Percentiles rank a stretch among this genome's conserved stretches.
Evolutionary conservation across 2,329 filamentous ascomycete species (phyloP).

Genomic region (Blastomyces emzantsi): DNA sequence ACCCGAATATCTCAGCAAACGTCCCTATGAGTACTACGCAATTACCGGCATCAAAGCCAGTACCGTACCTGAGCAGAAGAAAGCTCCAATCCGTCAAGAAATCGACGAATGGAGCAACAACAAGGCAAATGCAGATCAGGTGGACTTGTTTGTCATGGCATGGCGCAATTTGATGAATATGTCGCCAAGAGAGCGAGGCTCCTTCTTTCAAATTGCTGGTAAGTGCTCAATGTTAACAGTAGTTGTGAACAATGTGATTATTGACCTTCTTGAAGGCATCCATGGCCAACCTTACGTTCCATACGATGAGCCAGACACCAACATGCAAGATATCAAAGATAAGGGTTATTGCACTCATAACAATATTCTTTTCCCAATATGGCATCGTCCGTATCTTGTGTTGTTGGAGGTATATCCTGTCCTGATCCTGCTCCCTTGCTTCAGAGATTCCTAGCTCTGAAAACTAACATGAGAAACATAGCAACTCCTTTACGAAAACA

Average conservation of each 20-base stretch:
- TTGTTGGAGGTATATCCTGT: constrained; percentile 45
- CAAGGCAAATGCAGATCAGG: constrained; percentile 5
- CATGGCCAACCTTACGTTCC: constrained; percentile 61
- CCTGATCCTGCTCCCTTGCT: constrained; percentile 7
- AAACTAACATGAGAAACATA: constrained; percentile 14
- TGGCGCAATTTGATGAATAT: constrained; percentile 8
- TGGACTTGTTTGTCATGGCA: constrained; percentile 7
- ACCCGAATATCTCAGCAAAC: constrained; percentile 8
- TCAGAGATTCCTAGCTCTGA: constrained; percentile 1
- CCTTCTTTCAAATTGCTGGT: constrained; percentile 9
- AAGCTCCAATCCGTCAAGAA: constrained; percentile 9
- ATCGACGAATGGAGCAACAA: constrained; percentile 8
- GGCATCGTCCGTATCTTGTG: constrained; percentile 73
- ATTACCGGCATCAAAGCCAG: constrained; percentile 6
- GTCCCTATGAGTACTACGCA: constrained; percentile 7
- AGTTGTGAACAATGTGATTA: neutral
- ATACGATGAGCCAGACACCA: constrained; percentile 47
- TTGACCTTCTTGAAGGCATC: constrained; percentile 47
- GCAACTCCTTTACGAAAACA: constrained; percentile 33
- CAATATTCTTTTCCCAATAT: constrained; percentile 66
- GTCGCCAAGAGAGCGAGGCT: constrained; percentile 1
- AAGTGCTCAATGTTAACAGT: neutral
- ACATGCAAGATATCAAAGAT: constrained; percentile 36
- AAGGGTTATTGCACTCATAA: constrained; percentile 61
- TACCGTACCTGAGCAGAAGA: constrained; percentile 1